phyloP scores from a whole-genome alignment of 495 filamentous ascomycete species.

The Aspergillus heteromorphus region DNA sequence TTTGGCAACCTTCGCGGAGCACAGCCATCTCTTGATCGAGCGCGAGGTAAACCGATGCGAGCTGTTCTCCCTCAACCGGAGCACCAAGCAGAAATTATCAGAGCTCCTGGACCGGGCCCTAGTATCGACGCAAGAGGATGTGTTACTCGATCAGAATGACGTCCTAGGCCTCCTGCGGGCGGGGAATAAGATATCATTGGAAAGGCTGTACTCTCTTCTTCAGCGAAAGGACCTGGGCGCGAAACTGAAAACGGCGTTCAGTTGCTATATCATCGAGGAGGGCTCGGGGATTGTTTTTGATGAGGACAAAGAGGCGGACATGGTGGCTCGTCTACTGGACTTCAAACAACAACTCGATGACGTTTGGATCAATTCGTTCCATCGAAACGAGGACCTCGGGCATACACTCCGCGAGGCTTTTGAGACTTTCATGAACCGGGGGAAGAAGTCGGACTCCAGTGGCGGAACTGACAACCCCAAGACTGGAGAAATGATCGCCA shows the following conservation, averaged over 20 bases:
- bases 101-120: constrained; percentile 63
- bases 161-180: constrained; percentile 64
- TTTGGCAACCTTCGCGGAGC: constrained; percentile 66
- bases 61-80: constrained; percentile 69
- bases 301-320: constrained; percentile 68
- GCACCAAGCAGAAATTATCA: constrained; percentile 72
- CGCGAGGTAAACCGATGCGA: constrained; percentile 70
- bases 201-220: constrained; percentile 72
- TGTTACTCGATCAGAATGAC: constrained; percentile 56
- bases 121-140: constrained; percentile 53
- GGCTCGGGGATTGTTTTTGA: constrained; percentile 78
- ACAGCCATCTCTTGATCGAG: constrained; percentile 59
- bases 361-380: constrained; percentile 67
- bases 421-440: constrained; percentile 83
- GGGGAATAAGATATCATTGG: constrained; percentile 59
- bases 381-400: constrained; percentile 64
- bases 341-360: constrained; percentile 78
- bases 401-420: constrained; percentile 80
- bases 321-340: constrained; percentile 76
- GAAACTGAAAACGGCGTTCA: constrained; percentile 65
- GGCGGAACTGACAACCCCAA: constrained; percentile 82
- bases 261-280: constrained; percentile 68
- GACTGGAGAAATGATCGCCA: constrained; percentile 97
- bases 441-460: constrained; percentile 55
- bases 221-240: constrained; percentile 56